phyloP scores from a whole-genome alignment of 352 stramenopile species.

The Pythium biforme region DNA sequence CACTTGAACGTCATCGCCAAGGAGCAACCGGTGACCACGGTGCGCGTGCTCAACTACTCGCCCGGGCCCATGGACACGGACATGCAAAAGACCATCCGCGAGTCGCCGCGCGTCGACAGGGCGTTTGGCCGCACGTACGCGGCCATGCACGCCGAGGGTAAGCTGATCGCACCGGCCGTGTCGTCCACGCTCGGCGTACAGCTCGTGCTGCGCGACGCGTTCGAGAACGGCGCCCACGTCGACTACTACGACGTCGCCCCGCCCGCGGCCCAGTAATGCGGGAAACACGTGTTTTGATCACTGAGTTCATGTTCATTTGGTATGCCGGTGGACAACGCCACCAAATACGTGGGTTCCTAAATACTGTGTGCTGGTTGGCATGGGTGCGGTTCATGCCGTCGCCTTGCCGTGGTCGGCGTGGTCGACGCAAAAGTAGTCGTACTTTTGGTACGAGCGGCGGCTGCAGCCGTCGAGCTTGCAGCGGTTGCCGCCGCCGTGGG shows the following conservation, averaged over 20 bases:
- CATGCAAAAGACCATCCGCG: constrained; percentile 76
- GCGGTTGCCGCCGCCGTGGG: constrained; percentile 73
- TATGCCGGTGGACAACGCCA: too few relatives aligned
- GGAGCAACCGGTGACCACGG: constrained; percentile 43
- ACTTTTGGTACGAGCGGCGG: constrained; percentile 76
- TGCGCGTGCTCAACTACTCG: constrained; percentile 82
- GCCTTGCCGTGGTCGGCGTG: constrained; percentile 33
- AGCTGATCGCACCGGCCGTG: constrained; percentile 44
- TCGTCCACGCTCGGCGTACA: constrained; percentile 65
- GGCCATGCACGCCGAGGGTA: constrained; percentile 52
- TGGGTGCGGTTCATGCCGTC: background rate
- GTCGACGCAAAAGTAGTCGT: constrained; percentile 67
- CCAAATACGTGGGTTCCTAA: too few relatives aligned
- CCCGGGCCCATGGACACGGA: constrained; percentile 86
- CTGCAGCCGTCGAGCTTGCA: constrained; percentile 63
- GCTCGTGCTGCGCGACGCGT: constrained; percentile 48
- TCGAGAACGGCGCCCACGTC: constrained; percentile 63
- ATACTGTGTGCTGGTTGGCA: background rate
- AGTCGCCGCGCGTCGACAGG: constrained; percentile 39
- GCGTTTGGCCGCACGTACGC: constrained; percentile 44
- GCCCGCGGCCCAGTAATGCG: background rate
- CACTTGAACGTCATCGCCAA: constrained; percentile 66
- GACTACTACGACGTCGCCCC: constrained; percentile 70
- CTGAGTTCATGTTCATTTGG: too few relatives aligned
- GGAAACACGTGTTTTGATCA: too few relatives aligned